phyloP scores from a whole-genome alignment of 1,139 yeast species.

The Ogataea hybrid region DNA sequence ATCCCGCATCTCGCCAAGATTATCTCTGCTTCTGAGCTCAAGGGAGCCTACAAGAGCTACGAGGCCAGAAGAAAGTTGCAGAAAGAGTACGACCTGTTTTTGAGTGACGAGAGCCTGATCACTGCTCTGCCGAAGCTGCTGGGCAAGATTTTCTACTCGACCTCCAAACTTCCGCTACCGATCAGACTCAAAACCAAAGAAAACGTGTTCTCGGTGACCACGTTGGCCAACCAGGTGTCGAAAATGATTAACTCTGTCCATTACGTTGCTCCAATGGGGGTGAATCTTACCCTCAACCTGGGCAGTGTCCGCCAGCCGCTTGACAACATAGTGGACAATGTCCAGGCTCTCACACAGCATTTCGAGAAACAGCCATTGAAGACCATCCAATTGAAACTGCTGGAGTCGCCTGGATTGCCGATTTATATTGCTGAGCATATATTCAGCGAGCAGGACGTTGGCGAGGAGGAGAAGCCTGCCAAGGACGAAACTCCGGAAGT shows the following conservation, averaged over 20 bases:
- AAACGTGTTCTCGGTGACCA: slow-evolving; percentile 45
- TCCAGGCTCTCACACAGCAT: slow-evolving; percentile 51
- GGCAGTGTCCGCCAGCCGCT: slow-evolving; percentile 49
- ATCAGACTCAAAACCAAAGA: slow-evolving; percentile 47
- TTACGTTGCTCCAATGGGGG: slow-evolving; percentile 74
- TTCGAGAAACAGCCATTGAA: slow-evolving; percentile 52
- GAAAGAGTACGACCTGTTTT: slow-evolving; percentile 63
- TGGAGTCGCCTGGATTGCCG: slow-evolving; percentile 80
- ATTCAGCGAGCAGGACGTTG: slow-evolving; percentile 43
- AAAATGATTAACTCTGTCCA: slow-evolving; percentile 59
- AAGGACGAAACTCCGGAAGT: slow-evolving; percentile 38
- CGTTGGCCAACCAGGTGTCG: slow-evolving; percentile 58
- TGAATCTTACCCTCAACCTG: slow-evolving; percentile 60
- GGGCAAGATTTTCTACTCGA: slow-evolving; percentile 73
- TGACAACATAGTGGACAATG: slow-evolving; percentile 48
- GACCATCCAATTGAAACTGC: slow-evolving; percentile 66
- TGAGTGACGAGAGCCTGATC: slow-evolving; percentile 80
- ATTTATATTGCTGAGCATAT: slow-evolving; percentile 67
- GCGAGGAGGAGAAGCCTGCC: slow-evolving; percentile 30
- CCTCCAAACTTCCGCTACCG: slow-evolving; percentile 69
- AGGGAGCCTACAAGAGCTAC: slow-evolving; percentile 64
- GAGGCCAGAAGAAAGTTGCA: slow-evolving; percentile 69
- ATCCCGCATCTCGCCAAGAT: slow-evolving; percentile 48
- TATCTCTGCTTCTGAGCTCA: slow-evolving; percentile 55
- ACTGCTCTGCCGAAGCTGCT: slow-evolving; percentile 78